Evolutionary conservation across 768 basidiomycete genomes (phyloP), one percentile per base, ranked within the genome.

Genomic region (Pisolithus albus): DNA sequence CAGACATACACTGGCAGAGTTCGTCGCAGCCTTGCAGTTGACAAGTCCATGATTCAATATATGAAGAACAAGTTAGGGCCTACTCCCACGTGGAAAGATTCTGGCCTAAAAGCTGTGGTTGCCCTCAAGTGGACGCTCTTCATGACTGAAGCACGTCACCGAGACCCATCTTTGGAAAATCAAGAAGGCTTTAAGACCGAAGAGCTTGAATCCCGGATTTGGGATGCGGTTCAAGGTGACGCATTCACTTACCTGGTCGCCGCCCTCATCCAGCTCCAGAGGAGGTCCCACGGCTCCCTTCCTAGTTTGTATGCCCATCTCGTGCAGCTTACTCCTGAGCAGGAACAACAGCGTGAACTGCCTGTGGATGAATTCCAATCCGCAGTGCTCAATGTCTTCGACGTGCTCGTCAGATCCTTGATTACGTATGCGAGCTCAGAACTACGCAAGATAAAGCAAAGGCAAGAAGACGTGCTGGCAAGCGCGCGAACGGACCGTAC

Each of bases 41-140:
- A 81, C 57, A 62, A 61, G 21, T 59, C 67, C 5, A 70, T 78
- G 26, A 72, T 86, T 43, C 56, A 73, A 0, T 81, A 73, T 52
- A 83, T 89, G 84, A 79, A 73, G 18, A 78, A 70, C 50, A 80
- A 79, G 53, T 68, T 88, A 7, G 70, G 75, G 13, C 61, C 76
- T 8, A 58, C 74, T 3, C 68, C 78, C 2, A 68, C 75, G 15
- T 92, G 90, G 89, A 84, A 76, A 49, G 83, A 86, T 18, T 69
- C 75, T 1, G 82, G 82, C 1, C 68, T 95, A 15, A 88, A 85
- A 60, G 84, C 89, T 0, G 75, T 78, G 2, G 61, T 93, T 5
- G 68, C 86, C n/a, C 75, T 96, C 37, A 89, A 90, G 61, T 94
- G 91, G 90, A 86, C 91, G 0, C 74, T 94, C 52, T 90, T 91